Base-by-base conservation (phyloP, 2,329 filamentous ascomycete genomes). In the Colletotrichum falcatum region DNA sequence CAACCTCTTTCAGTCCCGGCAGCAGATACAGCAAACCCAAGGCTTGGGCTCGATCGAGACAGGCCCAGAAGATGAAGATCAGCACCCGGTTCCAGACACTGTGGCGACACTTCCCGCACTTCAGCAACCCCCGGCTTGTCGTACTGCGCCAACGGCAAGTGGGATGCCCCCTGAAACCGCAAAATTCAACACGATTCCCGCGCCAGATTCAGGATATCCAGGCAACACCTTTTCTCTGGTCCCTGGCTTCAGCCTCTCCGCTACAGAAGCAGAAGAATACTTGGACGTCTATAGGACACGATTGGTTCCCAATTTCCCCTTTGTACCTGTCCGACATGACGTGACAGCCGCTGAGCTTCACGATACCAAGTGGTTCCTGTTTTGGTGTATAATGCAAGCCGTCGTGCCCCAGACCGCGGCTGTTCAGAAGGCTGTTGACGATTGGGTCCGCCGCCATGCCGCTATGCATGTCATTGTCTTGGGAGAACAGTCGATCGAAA, bases 391-490 rank as follows among this genome's bases (percentile, higher is more conserved):
- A 48, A 75, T 83, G 48, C 77, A 78, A 5, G 74, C 77, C 0
- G 76, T 79, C 0, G 74, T 78, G 3, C 80, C 82, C 0, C 75
- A 82, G 66, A 73, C 72, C 1, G 72, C 78, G 0, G 72, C 74
- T 1, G 74, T 75, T 6, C 82, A 83, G 73, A 67, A 77, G 30
- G 76, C 76, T 0, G 76, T 79, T 7, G 77, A 78, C 11, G 69
- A 71, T 4, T 83, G 81, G 81, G 79, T 84, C 11, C 77, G 80
- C 1, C 75, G 77, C 26, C 77, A 80, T 44, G 74, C 83, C 1
- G 79, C 83, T 0, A 75, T 79, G 33, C 78, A 79, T n/a, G 64
- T 84, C 18, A 73, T 84, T 16, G 77, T 82, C 5, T 72, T 75
- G 0, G 79, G 81, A 44, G 80, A 84, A 51, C 79, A 76, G 63